Percentiles rank a stretch among this genome's conserved stretches.
Evolutionary conservation across 768 basidiomycete species (phyloP).

Genomic region (Gymnopilus dilepis): DNA sequence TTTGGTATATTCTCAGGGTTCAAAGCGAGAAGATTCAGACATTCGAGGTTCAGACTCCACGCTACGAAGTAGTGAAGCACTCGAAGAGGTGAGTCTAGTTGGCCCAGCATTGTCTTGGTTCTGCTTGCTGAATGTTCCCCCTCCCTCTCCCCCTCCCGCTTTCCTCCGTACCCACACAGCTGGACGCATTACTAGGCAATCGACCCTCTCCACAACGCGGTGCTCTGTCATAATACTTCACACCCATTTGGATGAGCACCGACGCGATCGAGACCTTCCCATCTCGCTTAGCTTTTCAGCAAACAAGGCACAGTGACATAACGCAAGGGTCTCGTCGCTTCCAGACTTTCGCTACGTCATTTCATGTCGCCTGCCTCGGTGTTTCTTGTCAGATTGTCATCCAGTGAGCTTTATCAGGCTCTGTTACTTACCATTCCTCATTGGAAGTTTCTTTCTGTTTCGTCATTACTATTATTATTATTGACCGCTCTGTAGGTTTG

Average conservation of each 20-base stretch:
- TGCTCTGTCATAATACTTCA: not conserved
- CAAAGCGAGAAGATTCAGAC: not conserved
- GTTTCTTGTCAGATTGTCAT: not conserved
- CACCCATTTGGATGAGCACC: not conserved
- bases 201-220: not conserved
- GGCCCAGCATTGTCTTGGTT: too few species aligned
- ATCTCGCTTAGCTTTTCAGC: too few species aligned
- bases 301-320: too few species aligned
- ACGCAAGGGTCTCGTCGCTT: not conserved
- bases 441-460: not conserved
- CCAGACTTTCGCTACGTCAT: slow-evolving; percentile 3
- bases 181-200: not conserved
- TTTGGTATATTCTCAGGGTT: not conserved
- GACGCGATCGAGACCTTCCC: not conserved
- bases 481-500: not conserved
- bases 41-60: not conserved
- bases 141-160: not conserved
- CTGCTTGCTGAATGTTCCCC: too few species aligned
- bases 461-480: not conserved
- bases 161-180: not conserved
- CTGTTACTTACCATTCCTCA: not conserved
- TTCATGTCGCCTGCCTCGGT: not conserved
- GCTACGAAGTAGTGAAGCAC: not conserved
- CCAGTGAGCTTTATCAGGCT: too few species aligned
- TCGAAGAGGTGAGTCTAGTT: not conserved